phyloP scores from a whole-genome alignment of 805 yeast genomes.

The Dipodascus geniculatus region DNA sequence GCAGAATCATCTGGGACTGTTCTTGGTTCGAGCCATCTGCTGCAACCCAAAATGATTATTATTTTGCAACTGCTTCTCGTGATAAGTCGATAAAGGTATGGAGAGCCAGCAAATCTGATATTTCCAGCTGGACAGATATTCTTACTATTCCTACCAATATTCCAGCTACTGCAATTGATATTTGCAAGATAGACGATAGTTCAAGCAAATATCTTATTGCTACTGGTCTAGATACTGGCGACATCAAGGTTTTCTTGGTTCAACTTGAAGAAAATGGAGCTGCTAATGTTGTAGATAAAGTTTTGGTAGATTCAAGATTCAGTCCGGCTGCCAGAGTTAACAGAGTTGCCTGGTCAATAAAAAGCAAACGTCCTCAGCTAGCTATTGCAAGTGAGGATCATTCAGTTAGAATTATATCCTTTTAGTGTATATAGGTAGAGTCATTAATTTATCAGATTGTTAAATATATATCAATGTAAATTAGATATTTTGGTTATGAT shows the following conservation, averaged over 20 bases:
- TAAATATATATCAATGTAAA: too few species aligned
- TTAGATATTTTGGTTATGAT: too few species aligned
- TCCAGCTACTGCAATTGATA: constrained; percentile 61
- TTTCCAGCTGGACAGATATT: constrained; percentile 25
- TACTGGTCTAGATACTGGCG: constrained; percentile 65
- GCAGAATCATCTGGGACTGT: constrained; percentile 92
- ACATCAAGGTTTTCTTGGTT: constrained; percentile 35
- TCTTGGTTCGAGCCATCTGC: constrained; percentile 56
- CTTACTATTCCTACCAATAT: constrained; percentile 34
- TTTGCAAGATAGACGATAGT: constrained; percentile 25
- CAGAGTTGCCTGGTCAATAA: constrained; percentile 46
- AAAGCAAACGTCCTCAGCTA: constrained; percentile 22
- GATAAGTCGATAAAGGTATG: constrained; percentile 73
- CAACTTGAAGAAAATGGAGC: constrained; percentile 19
- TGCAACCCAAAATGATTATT: constrained; percentile 8
- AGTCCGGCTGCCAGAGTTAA: constrained; percentile 55
- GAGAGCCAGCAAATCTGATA: constrained; percentile 31
- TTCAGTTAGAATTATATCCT: constrained; percentile 35
- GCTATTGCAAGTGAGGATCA: constrained; percentile 59
- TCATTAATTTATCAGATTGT: not conserved
- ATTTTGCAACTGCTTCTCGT: constrained; percentile 78
- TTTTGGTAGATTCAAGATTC: constrained; percentile 9
- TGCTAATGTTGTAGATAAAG: constrained; percentile 26
- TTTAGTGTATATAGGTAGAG: too few species aligned
- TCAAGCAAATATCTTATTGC: constrained; percentile 27